Evolutionary conservation across 2,329 filamentous ascomycete genomes (phyloP), one percentile per base, ranked within the genome.

Genomic region (Cryphonectria carpinicola): DNA sequence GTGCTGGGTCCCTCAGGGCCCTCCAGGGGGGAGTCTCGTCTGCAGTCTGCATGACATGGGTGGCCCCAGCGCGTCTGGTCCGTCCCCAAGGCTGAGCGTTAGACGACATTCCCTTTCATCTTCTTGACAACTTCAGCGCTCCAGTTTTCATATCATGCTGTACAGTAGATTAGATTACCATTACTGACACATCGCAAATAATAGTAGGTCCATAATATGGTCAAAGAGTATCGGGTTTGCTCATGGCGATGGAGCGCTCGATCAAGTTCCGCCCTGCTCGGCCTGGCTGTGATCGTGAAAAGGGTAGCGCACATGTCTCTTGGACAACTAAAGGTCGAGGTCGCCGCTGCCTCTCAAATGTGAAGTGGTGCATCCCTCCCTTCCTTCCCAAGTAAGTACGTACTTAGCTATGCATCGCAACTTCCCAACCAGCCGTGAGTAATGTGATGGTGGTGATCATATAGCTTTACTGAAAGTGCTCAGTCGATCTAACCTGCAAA

Each of bases 91-190:
- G 7, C 25, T 52, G 25, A 52, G 28, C 63, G 43, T 52, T 22
- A 65, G 62, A 28, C 41, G 41, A 46, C 43, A 41, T 25, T 52
- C 63, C 63, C 32, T 32, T 65, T 65, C 63, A 49, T 32, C 62
- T 65, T 52, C 43, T 46, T 32, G 35, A 46, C 43, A 49, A 3
- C 41, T 13, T 65, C 63, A 35, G n/a, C 43, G 63, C 39, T 52
- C 63, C 43, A 65, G 43, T 65, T 64, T 64, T 64, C 39, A 64
- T 64, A 64, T 43, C 39, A 17, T 56, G 52, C n/a, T 56, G 2
- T 8, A 13, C 54, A 58, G 54, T 32, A 58, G 25, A 32, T 56
- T 56, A 6, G 25, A 58, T 58, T 35, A 32, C 54, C 28, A 17
- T 17, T 1, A 17, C 1, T 56, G 14, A 28, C 6, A 19, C 14